Conservation (phyloP, 1,139 yeast species). For the Insectozyma bohioensis region DNA sequence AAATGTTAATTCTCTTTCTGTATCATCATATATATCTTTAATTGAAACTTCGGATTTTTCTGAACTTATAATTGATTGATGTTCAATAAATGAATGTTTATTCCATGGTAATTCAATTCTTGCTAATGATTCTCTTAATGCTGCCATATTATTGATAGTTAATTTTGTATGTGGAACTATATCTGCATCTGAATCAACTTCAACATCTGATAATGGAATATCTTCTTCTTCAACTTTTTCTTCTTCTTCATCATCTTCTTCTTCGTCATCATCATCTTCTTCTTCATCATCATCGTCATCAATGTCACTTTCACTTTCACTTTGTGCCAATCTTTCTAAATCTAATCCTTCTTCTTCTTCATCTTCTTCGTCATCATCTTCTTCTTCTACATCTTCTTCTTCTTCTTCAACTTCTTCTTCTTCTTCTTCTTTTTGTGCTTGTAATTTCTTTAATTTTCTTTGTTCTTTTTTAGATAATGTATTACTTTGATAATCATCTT, state of each 20-base stretch:
- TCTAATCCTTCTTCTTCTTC: slow-evolving; percentile 43
- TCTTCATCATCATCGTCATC: slow-evolving; percentile 44
- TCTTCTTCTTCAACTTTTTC: slow-evolving; percentile 56
- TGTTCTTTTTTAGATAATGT: slow-evolving; percentile 62
- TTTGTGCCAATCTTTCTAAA: slow-evolving; percentile 57
- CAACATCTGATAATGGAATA: slow-evolving; percentile 75
- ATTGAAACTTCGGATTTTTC: slow-evolving; percentile 62
- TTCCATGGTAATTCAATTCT: slow-evolving; percentile 73
- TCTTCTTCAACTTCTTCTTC: slow-evolving; percentile 22
- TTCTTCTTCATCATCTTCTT: slow-evolving; percentile 44
- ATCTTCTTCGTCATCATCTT: slow-evolving; percentile 22
- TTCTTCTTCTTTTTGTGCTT: slow-evolving; percentile 26
- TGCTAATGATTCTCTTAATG: slow-evolving; percentile 65
- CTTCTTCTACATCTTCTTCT: slow-evolving; percentile 27
- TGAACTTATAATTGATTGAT: slow-evolving; percentile 67
- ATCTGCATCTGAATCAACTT: slow-evolving; percentile 82
- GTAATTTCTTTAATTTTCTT: slow-evolving; percentile 58
- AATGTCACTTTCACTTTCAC: slow-evolving; percentile 40
- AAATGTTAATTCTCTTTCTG: slow-evolving; percentile 69
- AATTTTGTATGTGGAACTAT: slow-evolving; percentile 86
- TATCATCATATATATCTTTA: slow-evolving; percentile 92
- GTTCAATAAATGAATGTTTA: slow-evolving; percentile 75
- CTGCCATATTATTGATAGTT: slow-evolving; percentile 72
- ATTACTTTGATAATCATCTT: slow-evolving; percentile 42
- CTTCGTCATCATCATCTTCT: slow-evolving; percentile 45